Evolutionary conservation across 2,329 filamentous ascomycete genomes (phyloP), one percentile per base, ranked within the genome.

Genomic region (Neopestalotiopsis rosae): DNA sequence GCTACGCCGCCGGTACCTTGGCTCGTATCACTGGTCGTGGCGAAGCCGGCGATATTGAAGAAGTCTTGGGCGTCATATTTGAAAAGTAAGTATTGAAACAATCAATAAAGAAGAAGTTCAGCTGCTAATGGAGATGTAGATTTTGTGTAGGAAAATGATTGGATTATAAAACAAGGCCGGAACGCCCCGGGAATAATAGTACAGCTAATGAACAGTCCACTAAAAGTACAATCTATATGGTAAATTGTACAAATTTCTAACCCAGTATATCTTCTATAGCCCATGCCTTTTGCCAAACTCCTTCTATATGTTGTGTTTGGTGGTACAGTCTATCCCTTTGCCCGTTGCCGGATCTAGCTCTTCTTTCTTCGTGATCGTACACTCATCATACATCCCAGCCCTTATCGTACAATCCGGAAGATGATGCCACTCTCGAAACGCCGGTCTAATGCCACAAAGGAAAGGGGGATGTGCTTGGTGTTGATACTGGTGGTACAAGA

Each of bases 51-150:
- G 95, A 98, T 80, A 94, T 98, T 17, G 95, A 99, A 79, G 96
- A 98, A 77, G 94, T 99, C 7, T 82, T 99, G 59, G 96, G 96
- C 0, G 95, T 99, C 28, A 95, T 99, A 4, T 99, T 99, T 82
- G 95, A 98, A 80, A 98, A 97, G 93, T 97, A 83, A 85, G 89
- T 88, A 45, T 56, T 65, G 45, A 67, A 65, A 57, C 59, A 70
- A 59, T 64, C 66, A n/a, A n/a, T 14, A 63, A 17, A 3, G 38
- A 9, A 61, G 12, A 24, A 67, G 64, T n/a, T 58, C 65, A 62
- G 61, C 6, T 65, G 64, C 56, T 67, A 61, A 45, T 38, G 34
- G 34, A 68, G 65, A 70, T 64, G 38, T 73, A 88, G 86, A 71
- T 89, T 89, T 70, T 89, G 87, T 75, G 86, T 89, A 56, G 86